Percentiles rank a stretch among this genome's conserved stretches.
Conservation (phyloP, 192 early-diverging fungal species). For the Spizellomyces punctatus region DNA sequence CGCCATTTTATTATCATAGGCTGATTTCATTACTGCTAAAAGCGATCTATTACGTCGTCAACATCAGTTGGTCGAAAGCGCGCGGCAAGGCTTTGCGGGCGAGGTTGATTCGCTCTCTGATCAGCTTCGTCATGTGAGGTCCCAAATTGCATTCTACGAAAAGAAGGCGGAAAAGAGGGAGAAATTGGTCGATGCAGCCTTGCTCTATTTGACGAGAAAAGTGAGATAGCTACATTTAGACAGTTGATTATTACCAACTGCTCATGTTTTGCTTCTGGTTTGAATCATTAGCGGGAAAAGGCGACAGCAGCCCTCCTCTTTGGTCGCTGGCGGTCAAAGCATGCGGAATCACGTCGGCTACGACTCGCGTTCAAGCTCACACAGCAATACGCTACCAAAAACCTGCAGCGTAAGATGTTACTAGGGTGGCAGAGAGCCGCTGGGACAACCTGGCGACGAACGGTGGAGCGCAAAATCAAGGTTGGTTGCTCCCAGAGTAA, state of each 20-base stretch:
- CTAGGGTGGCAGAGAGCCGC: conserved; percentile 45
- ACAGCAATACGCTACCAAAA: background rate
- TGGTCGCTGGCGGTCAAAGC: conserved; percentile 37
- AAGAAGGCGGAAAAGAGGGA: conserved; percentile 2
- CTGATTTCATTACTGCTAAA: conserved; percentile 31
- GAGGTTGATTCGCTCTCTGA: conserved; percentile 8
- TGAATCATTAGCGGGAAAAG: background rate
- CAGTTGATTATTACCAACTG: background rate
- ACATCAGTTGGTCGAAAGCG: background rate
- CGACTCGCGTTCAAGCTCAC: conserved; percentile 35
- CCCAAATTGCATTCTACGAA: background rate
- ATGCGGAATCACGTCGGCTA: conserved; percentile 17
- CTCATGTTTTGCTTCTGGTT: background rate
- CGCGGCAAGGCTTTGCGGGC: background rate
- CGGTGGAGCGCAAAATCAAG: conserved; percentile 38
- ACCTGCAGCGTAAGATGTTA: conserved; percentile 20
- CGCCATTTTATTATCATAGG: conserved; percentile 6
- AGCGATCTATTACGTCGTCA: conserved; percentile 11
- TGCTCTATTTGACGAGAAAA: conserved; percentile 20
- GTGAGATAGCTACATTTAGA: background rate
- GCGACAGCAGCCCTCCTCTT: conserved; percentile 16
- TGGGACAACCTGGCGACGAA: conserved; percentile 39
- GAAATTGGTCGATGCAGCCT: conserved; percentile 19
- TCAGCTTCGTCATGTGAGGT: conserved; percentile 13
- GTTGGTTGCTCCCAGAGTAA: background rate